These are phyloP conservation scores for Pyrenophora graminea DNA, from an alignment of 2,329 filamentous ascomycete genomes.

Conservation along the genomic window DNA sequence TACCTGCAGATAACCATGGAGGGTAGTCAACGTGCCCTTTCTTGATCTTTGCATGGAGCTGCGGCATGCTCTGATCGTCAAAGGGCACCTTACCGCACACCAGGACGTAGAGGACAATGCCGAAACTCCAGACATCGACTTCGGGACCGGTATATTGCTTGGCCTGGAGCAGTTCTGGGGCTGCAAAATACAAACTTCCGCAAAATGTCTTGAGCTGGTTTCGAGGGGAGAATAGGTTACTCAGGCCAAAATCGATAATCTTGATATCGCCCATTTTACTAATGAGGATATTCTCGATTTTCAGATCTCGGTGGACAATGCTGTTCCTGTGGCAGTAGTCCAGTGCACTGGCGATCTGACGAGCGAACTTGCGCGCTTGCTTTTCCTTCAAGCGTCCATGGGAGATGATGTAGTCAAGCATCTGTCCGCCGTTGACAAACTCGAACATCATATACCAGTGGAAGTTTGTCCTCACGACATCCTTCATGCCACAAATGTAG, in stretches of 20 bases:
- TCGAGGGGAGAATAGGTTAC: constrained; percentile 89
- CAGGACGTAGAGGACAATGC: constrained; percentile 94
- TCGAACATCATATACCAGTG: constrained; percentile 99
- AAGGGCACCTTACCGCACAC: constrained; percentile 98
- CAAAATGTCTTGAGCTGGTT: constrained; percentile 94
- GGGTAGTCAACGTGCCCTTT: constrained; percentile 96
- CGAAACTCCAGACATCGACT: constrained; percentile 98
- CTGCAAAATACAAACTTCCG: constrained; percentile 95
- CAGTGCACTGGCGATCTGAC: constrained; percentile 93
- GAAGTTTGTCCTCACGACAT: constrained; percentile 93
- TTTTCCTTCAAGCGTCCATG: constrained; percentile 98
- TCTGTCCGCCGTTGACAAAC: constrained; percentile 97
- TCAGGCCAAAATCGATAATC: constrained; percentile 97
- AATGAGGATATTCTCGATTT: constrained; percentile 99
- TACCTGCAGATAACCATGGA: constrained; percentile 86
- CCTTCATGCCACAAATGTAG: constrained; percentile 92
- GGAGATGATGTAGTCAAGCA: constrained; percentile 99
- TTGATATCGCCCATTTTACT: constrained; percentile 99
- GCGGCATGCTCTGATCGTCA: constrained; percentile 98
- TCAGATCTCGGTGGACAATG: constrained; percentile 95
- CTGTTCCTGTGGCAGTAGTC: constrained; percentile 98
- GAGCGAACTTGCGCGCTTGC: constrained; percentile 94
- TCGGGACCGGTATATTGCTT: constrained; percentile 94
- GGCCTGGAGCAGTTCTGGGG: constrained; percentile 90
- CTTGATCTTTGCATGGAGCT: constrained; percentile 98